phyloP scores from a whole-genome alignment of 2,329 filamentous ascomycete genomes.

The Cadophora gregata region DNA sequence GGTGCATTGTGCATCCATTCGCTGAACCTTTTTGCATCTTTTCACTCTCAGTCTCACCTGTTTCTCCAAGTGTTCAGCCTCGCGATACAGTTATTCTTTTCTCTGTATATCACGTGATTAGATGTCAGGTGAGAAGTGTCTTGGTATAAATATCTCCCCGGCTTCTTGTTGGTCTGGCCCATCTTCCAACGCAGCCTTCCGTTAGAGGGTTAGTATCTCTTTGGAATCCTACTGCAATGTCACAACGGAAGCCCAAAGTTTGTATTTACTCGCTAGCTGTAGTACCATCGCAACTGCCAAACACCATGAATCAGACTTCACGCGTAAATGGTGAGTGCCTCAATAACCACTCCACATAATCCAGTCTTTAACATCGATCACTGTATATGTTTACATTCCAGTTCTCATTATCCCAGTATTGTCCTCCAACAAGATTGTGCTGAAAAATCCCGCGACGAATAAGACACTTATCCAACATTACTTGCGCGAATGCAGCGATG shows the following conservation, averaged over 20 bases:
- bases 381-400: background rate
- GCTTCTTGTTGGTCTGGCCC: no score
- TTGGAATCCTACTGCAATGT: background rate
- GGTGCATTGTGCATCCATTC: no score
- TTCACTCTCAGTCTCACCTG: no score
- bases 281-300: background rate
- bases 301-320: background rate
- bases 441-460: background rate
- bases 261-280: background rate
- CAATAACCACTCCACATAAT: no score
- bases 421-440: background rate
- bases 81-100: no score
- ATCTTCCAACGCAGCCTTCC: no score
- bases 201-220: background rate
- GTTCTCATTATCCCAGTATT: background rate
- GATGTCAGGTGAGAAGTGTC: no score
- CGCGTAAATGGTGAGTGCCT: background rate
- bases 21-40: no score
- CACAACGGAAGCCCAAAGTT: background rate
- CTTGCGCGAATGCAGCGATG: background rate
- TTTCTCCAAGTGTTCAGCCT: no score
- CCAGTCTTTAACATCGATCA: background rate
- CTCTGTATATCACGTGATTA: no score
- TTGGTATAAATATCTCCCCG: no score
- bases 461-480: background rate